Evolutionary conservation across 2,329 filamentous ascomycete species (phyloP).

Genomic region (Ceratocystis lukuohia): DNA sequence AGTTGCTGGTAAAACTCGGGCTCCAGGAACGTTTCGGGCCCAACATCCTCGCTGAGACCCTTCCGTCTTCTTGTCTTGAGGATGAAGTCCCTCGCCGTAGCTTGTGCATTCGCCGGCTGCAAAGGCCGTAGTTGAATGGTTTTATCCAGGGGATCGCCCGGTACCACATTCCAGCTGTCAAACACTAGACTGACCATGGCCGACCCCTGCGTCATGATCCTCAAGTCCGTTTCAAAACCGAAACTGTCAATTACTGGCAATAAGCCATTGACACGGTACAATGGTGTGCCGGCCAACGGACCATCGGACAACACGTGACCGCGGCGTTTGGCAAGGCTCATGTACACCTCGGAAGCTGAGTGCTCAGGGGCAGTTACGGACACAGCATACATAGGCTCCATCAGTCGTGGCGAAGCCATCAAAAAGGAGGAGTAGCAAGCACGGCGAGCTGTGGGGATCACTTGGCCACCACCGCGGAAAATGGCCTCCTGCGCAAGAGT

Average conservation of each 20-base stretch:
- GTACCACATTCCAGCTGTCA: slow-evolving; percentile 90
- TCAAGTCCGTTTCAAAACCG: slow-evolving; percentile 91
- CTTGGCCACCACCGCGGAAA: slow-evolving; percentile 87
- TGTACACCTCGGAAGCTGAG: slow-evolving; percentile 79
- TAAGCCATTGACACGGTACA: slow-evolving; percentile 82
- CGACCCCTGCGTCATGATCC: slow-evolving; percentile 89
- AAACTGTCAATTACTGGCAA: slow-evolving; percentile 96
- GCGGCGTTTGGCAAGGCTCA: slow-evolving; percentile 71
- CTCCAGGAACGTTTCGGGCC: slow-evolving; percentile 90
- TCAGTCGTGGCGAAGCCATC: slow-evolving; percentile 88
- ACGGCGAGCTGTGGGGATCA: slow-evolving; percentile 85
- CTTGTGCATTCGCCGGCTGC: slow-evolving; percentile 77
- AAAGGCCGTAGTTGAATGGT: slow-evolving; percentile 69
- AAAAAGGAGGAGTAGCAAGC: slow-evolving; percentile 94
- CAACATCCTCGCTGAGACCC: slow-evolving; percentile 88
- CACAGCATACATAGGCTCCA: slow-evolving; percentile 91
- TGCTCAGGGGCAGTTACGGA: slow-evolving; percentile 88
- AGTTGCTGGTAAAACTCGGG: slow-evolving; percentile 81
- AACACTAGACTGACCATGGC: slow-evolving; percentile 86
- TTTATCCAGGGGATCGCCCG: slow-evolving; percentile 85
- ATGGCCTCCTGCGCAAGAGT: slow-evolving; percentile 79
- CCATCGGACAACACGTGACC: slow-evolving; percentile 92
- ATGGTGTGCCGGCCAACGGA: slow-evolving; percentile 81
- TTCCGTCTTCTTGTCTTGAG: slow-evolving; percentile 90
- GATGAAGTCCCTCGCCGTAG: slow-evolving; percentile 88